Conservation (phyloP, 768 basidiomycete species). For the Pluteus cervinus region DNA sequence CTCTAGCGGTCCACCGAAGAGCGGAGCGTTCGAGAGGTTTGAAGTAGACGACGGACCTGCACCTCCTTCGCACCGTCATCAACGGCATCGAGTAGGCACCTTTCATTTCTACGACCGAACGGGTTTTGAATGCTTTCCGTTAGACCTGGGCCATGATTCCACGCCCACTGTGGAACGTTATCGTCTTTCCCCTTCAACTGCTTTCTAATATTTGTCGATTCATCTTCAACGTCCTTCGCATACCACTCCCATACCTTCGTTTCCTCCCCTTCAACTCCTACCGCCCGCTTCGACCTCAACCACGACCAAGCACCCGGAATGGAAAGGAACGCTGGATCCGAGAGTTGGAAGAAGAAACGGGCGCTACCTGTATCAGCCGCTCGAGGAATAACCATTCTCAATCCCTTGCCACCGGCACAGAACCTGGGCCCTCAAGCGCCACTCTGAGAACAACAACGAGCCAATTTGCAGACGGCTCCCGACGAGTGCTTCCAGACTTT, state of each 20-base stretch:
- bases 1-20: conserved; percentile 7
- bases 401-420: conserved; percentile 28
- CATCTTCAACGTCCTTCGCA: conserved; percentile 58
- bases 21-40: conserved; percentile 29
- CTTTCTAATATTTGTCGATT: conserved; percentile 58
- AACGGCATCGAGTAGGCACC: conserved; percentile 8
- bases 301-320: conserved; percentile 31
- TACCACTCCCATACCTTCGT: conserved; percentile 56
- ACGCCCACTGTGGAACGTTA: conserved; percentile 38
- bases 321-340: conserved; percentile 74
- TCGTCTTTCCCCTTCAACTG: conserved; percentile 56
- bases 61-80: conserved; percentile 12
- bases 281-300: conserved; percentile 27
- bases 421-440: conserved; percentile 41
- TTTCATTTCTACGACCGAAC: conserved; percentile 6
- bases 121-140: too few relatives aligned
- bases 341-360: conserved; percentile 80
- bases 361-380: conserved; percentile 56
- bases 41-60: conserved; percentile 40
- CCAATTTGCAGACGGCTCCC: conserved; percentile 25
- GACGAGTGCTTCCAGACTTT: conserved; percentile 73
- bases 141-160: too few relatives aligned
- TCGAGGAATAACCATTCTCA: conserved; percentile 23
- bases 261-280: conserved; percentile 45
- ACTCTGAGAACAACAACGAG: conserved; percentile 25